A percentile compares a stretch with the other conserved stretches of the same genome.
Evolutionary conservation across 352 stramenopile genomes (phyloP).

Genomic region (Globisporangium nagaii): DNA sequence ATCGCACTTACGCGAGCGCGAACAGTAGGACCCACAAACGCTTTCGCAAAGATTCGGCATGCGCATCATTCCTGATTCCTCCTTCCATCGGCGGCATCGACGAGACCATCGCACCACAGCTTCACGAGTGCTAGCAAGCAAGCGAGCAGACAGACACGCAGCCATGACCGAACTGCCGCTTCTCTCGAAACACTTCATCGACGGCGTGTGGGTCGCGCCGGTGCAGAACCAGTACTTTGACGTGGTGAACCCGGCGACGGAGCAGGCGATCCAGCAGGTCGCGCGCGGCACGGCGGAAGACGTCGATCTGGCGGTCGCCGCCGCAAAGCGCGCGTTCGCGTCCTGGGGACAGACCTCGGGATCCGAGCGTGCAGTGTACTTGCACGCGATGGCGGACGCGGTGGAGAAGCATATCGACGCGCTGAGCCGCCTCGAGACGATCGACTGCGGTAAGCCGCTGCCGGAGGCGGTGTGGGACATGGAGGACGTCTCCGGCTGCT

Average conservation of each 20-base stretch:
- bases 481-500: conserved; percentile 58
- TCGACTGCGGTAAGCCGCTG: conserved; percentile 64
- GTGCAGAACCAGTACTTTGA: conserved; percentile 39
- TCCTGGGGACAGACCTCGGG: conserved; percentile 43
- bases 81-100: background rate
- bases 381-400: conserved; percentile 41
- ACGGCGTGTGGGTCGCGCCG: conserved; percentile 47
- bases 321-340: conserved; percentile 36
- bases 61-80: background rate
- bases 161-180: conserved; percentile 18
- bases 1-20: too few species aligned
- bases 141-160: background rate
- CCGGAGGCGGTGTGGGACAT: conserved; percentile 65
- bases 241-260: conserved; percentile 49
- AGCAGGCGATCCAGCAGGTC: conserved; percentile 47
- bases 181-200: conserved; percentile 60
- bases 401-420: conserved; percentile 29
- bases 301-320: conserved; percentile 41
- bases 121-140: background rate
- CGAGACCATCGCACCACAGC: background rate
- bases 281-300: conserved; percentile 36
- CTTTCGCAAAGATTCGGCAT: too few species aligned
- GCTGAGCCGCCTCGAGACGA: conserved; percentile 52
- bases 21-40: too few species aligned
- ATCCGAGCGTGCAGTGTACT: conserved; percentile 36